phyloP scores from a whole-genome alignment of 306 rosid species.

The Gleditsia sinensis region DNA sequence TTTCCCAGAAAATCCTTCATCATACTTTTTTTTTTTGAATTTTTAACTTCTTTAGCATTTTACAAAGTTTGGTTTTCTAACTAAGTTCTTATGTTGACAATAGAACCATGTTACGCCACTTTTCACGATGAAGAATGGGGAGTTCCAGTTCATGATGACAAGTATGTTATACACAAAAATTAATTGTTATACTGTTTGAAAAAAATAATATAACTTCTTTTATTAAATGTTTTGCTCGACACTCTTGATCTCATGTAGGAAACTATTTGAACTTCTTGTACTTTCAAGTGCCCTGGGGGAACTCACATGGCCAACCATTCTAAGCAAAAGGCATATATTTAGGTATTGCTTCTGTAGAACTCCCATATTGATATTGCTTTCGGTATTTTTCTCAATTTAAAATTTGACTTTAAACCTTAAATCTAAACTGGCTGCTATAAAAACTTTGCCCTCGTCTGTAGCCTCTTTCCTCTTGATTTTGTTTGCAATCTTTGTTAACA shows the following conservation, averaged over 20 bases:
- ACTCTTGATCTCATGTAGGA: constrained; percentile 53
- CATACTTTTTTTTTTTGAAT: constrained; percentile 7
- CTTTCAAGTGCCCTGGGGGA: constrained; percentile 78
- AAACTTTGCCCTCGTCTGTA: not conserved
- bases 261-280: constrained; percentile 80
- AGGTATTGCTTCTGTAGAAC: constrained; percentile 50
- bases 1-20: constrained; percentile 6
- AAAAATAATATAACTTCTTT: constrained; percentile 13
- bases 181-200: constrained; percentile 26
- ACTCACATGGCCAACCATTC: constrained; percentile 81
- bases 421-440: constrained; percentile 1
- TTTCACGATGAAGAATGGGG: constrained; percentile 95
- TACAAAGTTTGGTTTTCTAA: constrained; percentile 37
- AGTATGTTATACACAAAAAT: constrained; percentile 47
- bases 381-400: not conserved
- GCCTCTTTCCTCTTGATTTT: constrained; percentile 14
- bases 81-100: constrained; percentile 37
- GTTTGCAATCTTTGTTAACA: constrained; percentile 22
- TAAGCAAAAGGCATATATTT: constrained; percentile 74
- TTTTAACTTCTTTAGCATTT: constrained; percentile 12
- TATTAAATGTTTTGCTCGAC: constrained; percentile 31
- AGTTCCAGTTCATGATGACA: constrained; percentile 79
- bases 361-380: not conserved
- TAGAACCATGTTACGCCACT: constrained; percentile 68
- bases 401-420: not conserved